Evolutionary conservation across 148 eudicot species (phyloP).

Genomic region (Rhododendron ferrugineum): DNA sequence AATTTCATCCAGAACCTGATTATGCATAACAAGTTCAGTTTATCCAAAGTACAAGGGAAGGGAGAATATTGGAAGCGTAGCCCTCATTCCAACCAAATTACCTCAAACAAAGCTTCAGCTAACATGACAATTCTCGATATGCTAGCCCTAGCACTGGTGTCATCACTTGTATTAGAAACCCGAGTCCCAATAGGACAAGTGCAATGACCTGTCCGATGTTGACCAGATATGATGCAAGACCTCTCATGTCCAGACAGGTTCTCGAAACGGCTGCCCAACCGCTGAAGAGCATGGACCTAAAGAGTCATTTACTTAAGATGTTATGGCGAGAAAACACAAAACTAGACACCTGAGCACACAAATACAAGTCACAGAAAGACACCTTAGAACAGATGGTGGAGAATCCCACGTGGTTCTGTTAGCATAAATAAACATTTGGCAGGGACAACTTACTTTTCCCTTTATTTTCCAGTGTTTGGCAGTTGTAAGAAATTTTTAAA

Average conservation of each 20-base stretch:
- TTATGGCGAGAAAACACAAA: not conserved
- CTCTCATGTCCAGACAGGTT: constrained; percentile 85
- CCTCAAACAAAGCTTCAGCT: constrained; percentile 99
- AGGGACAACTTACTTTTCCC: not conserved
- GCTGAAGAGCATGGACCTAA: constrained; percentile 94
- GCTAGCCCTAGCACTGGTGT: constrained; percentile 77
- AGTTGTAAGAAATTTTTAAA: not conserved
- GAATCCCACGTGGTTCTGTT: not conserved
- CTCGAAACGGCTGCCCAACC: constrained; percentile 86
- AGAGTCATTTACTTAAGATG: constrained; percentile 4
- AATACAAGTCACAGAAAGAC: constrained; percentile 6
- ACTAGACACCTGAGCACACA: not conserved
- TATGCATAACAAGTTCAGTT: constrained; percentile 35
- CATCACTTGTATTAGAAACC: constrained; percentile 55
- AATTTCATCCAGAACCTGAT: constrained; percentile 99
- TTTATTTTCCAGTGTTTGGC: not conserved
- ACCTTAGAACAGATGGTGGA: not conserved
- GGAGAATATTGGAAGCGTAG: not conserved
- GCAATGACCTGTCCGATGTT: constrained; percentile 85
- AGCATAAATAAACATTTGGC: not conserved
- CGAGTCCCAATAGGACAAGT: constrained; percentile 53
- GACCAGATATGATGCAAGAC: constrained; percentile 85
- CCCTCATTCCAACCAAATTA: constrained; percentile 23
- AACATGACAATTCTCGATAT: constrained; percentile 96
- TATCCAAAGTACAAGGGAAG: not conserved